Conservation (phyloP, 2,329 filamentous ascomycete genomes). For the Geosmithia flava region DNA sequence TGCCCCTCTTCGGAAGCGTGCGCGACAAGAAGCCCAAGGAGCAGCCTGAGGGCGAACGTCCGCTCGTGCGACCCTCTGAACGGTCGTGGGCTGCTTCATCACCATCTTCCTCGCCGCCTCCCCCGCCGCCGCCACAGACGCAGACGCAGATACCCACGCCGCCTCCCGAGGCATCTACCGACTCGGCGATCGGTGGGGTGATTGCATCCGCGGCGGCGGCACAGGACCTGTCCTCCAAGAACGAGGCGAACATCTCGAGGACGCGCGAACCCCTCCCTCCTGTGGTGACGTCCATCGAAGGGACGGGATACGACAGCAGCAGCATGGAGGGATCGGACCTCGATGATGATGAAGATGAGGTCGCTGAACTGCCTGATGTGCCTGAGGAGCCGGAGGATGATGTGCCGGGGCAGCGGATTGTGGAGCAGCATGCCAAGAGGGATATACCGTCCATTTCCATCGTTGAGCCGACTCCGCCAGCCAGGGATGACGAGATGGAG, state of each 20-base stretch:
- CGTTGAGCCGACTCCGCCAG: conserved; percentile 27
- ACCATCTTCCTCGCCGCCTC: conserved; percentile 8
- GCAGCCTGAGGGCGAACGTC: conserved; percentile 32
- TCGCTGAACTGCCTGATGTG: background rate
- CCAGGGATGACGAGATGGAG: conserved; percentile 6
- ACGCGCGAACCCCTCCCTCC: conserved; percentile 56
- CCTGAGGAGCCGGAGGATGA: background rate
- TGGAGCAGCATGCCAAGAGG: background rate
- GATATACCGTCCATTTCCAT: conserved; percentile 30
- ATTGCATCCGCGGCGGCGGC: conserved; percentile 5
- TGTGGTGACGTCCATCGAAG: conserved; percentile 58
- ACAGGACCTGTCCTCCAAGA: conserved; percentile 36
- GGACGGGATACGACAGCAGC: conserved; percentile 50
- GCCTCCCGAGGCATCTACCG: conserved; percentile 33
- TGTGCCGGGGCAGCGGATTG: background rate
- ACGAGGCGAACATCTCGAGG: conserved; percentile 42
- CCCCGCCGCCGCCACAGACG: background rate
- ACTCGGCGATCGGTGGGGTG: conserved; percentile 41
- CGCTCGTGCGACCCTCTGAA: conserved; percentile 42
- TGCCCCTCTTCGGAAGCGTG: conserved; percentile 67
- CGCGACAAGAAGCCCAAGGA: conserved; percentile 47
- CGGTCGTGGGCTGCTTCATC: conserved; percentile 12
- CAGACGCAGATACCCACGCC: background rate
- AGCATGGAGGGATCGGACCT: conserved; percentile 21
- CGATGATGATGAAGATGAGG: conserved; percentile 13